Evolutionary conservation across 768 basidiomycete species (phyloP), one percentile per base, ranked within the genome.

Genomic region (Candolleomyces efflorescens): DNA sequence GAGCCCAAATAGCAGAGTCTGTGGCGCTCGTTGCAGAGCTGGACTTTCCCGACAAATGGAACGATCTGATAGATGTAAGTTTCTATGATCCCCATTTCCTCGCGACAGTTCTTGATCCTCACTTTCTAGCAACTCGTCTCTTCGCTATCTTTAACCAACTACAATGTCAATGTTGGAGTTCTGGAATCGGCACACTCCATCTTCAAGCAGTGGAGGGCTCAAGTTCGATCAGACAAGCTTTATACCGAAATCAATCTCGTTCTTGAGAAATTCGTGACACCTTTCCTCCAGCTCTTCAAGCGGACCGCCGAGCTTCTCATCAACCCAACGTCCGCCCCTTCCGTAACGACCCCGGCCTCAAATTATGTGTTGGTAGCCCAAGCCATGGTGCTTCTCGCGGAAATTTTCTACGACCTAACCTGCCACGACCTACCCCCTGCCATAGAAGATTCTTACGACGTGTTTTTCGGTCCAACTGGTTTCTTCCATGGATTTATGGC

Each of bases 101-200:
- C 20, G 41, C 39, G 20, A 3, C 17, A 37, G 41, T 27, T 49
- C 26, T 50, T 47, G 43, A 51, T 48, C 39, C 24, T 22, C 44
- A 37, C 48, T 52, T n/a, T 61, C 37, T 64, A 97, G 94, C 92
- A 94, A 90, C 85, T 99, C 46, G 90, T 96, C 18, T 69, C 73
- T 18, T 93, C 91, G 37, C 81, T 98, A 13, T 93, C 92, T 2
- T 74, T 78, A 3, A 82, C 87, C 2, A 86, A 96, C 64, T 95
- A 92, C 67, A 85, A 86, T 59, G 70, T 91, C 61, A 98, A 97
- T 70, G 77, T 95, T 22, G 92, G 90, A 49, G 91, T 99, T 9
- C 80, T 99, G 45, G 85, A 97, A 67, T 94, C 94, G 0, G 94
- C 94, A 0, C 97, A 98, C 69, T 95, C 93, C 39, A 98, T 99